These are phyloP conservation scores for Dictyostelium citrinum DNA, from an alignment of 78 protist species.

Conservation along the genomic window DNA sequence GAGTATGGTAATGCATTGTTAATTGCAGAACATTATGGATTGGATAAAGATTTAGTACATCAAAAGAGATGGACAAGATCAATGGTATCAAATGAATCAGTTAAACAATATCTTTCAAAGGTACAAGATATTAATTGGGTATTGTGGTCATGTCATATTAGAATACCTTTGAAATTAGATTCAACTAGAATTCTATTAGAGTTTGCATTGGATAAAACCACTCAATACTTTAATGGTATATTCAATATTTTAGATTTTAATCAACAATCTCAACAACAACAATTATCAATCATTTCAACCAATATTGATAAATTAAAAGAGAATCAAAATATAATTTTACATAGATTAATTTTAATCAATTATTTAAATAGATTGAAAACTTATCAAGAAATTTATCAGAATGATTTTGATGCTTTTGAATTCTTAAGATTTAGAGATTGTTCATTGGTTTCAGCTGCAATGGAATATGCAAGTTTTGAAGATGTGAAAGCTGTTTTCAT, in stretches of 20 bases:
- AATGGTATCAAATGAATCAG: neutral
- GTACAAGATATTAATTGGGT: constrained; percentile 64
- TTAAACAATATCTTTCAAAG: constrained; percentile 30
- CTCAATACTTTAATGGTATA: neutral
- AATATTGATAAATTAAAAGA: constrained; percentile 3
- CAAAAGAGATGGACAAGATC: constrained; percentile 60
- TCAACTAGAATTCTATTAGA: constrained; percentile 25
- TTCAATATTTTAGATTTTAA: neutral
- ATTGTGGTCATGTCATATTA: constrained; percentile 49
- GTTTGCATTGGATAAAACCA: constrained; percentile 30
- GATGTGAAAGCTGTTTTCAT: constrained; percentile 51
- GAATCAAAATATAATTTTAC: neutral
- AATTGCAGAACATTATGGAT: constrained; percentile 75
- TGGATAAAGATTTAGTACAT: constrained; percentile 69
- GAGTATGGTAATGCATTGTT: constrained; percentile 64
- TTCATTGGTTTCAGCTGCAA: constrained; percentile 36
- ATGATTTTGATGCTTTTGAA: constrained; percentile 50
- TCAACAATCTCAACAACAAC: neutral
- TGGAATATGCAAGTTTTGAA: constrained; percentile 72
- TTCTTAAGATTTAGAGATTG: constrained; percentile 60
- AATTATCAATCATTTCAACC: neutral
- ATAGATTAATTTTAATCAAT: constrained; percentile 12
- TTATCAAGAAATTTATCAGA: constrained; percentile 60
- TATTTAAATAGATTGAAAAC: constrained; percentile 42
- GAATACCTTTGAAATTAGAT: constrained; percentile 49